Evolutionary conservation across 1,284 basidiomycete genomes (phyloP).

Genomic region (Ustilago crameri): DNA sequence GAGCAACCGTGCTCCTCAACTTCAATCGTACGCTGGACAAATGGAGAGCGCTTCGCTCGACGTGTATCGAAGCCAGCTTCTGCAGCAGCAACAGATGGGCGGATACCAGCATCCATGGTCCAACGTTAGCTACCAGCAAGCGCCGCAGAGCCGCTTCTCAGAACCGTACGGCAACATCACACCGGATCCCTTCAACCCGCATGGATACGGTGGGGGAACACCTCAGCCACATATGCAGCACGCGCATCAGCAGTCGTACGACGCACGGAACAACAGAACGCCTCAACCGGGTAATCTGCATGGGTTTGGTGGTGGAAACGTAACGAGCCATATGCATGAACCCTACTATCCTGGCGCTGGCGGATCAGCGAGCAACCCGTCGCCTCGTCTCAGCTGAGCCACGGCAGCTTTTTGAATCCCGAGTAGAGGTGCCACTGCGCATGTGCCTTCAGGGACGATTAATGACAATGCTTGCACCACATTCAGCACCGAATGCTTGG

Average conservation of each 20-base stretch:
- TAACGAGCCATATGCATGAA: conserved; percentile 5
- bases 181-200: conserved; percentile 40
- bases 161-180: conserved; percentile 33
- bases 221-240: conserved; percentile 15
- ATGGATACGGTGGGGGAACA: conserved; percentile 20
- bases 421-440: too few relatives aligned
- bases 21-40: conserved; percentile 15
- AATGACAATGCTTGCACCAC: too few relatives aligned
- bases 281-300: conserved; percentile 26
- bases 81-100: conserved; percentile 14
- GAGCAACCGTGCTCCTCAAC: conserved; percentile 16
- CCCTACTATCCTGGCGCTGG: conserved; percentile 29
- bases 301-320: conserved; percentile 4
- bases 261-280: conserved; percentile 15
- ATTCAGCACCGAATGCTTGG: too few relatives aligned
- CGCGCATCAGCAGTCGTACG: neutral
- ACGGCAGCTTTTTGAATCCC: too few relatives aligned
- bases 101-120: conserved; percentile 15
- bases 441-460: too few relatives aligned
- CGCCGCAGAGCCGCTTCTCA: conserved; percentile 9
- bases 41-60: conserved; percentile 1
- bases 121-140: conserved; percentile 12
- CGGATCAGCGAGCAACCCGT: conserved; percentile 1
- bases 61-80: conserved; percentile 16
- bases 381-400: too few relatives aligned